Conservation (phyloP, 768 basidiomycete species). For the Fibroporia radiculosa region DNA sequence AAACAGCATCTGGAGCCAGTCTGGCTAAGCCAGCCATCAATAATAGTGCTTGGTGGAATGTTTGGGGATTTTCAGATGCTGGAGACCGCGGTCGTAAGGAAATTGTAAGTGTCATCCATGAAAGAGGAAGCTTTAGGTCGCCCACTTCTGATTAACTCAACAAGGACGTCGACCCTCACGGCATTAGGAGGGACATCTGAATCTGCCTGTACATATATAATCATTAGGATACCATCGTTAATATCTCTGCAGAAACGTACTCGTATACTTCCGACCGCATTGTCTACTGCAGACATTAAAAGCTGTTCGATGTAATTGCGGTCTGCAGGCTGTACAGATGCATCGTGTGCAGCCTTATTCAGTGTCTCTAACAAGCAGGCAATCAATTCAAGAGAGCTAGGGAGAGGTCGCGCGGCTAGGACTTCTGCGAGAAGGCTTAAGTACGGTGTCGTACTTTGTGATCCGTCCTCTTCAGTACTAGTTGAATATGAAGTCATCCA, state of each 20-base stretch:
- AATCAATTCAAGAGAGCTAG: slow-evolving; percentile 66
- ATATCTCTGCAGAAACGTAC: slow-evolving; percentile 28
- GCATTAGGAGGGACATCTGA: slow-evolving; percentile 46
- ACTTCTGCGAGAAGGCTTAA: slow-evolving; percentile 64
- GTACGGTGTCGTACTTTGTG: slow-evolving; percentile 21
- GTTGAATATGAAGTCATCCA: no score
- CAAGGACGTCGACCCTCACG: slow-evolving; percentile 76
- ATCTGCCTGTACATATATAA: slow-evolving; percentile 32
- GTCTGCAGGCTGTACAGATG: slow-evolving; percentile 50
- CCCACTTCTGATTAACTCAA: slow-evolving; percentile 83
- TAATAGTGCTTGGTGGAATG: slow-evolving; percentile 86
- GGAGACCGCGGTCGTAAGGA: neutral
- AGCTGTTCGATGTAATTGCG: slow-evolving; percentile 77
- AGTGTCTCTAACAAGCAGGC: slow-evolving; percentile 67
- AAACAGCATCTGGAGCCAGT: slow-evolving; percentile 81
- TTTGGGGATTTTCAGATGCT: slow-evolving; percentile 91
- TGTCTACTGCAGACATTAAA: slow-evolving; percentile 75
- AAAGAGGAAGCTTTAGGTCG: slow-evolving; percentile 15
- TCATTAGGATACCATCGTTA: neutral
- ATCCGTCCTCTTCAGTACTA: no score
- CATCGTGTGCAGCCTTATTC: slow-evolving; percentile 51
- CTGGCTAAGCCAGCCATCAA: slow-evolving; percentile 80
- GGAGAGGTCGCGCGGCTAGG: slow-evolving; percentile 52
- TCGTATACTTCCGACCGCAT: slow-evolving; percentile 44
- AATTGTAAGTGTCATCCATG: no score